Evolutionary conservation across 768 basidiomycete genomes (phyloP).

Genomic region (Mycena vitilis): DNA sequence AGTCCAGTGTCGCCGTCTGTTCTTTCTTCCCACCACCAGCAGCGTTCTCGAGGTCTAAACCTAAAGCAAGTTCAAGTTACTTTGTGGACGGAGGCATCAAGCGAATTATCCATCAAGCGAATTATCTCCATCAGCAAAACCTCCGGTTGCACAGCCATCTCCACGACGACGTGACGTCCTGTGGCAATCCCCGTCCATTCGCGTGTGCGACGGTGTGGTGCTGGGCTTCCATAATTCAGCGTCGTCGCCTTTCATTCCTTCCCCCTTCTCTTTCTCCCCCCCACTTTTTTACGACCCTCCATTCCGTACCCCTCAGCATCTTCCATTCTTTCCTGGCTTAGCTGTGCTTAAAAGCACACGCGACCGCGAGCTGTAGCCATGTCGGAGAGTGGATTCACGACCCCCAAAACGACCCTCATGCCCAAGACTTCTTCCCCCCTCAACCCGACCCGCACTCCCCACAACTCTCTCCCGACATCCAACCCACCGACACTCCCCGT

Average conservation of each 20-base stretch:
- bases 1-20: neutral
- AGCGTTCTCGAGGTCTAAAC: neutral
- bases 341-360: slow-evolving; percentile 25
- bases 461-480: slow-evolving; percentile 28
- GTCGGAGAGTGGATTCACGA: slow-evolving; percentile 17
- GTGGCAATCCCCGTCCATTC: neutral
- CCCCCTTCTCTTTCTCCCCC: slow-evolving; percentile 17
- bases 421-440: slow-evolving; percentile 35
- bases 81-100: slow-evolving; percentile 26
- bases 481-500: slow-evolving; percentile 29
- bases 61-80: neutral
- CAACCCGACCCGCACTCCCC: slow-evolving; percentile 31
- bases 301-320: slow-evolving; percentile 1
- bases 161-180: slow-evolving; percentile 26
- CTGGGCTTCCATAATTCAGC: too few relatives aligned
- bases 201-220: neutral
- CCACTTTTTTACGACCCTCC: slow-evolving; percentile 3
- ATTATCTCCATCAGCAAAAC: slow-evolving; percentile 22
- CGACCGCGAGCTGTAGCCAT: slow-evolving; percentile 27
- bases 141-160: slow-evolving; percentile 26
- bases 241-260: slow-evolving; percentile 27
- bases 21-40: slow-evolving; percentile 10
- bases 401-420: slow-evolving; percentile 2
- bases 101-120: too few relatives aligned
- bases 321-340: slow-evolving; percentile 28